phyloP scores from a whole-genome alignment of 768 basidiomycete genomes.

The Hemileccinum impolitum region DNA sequence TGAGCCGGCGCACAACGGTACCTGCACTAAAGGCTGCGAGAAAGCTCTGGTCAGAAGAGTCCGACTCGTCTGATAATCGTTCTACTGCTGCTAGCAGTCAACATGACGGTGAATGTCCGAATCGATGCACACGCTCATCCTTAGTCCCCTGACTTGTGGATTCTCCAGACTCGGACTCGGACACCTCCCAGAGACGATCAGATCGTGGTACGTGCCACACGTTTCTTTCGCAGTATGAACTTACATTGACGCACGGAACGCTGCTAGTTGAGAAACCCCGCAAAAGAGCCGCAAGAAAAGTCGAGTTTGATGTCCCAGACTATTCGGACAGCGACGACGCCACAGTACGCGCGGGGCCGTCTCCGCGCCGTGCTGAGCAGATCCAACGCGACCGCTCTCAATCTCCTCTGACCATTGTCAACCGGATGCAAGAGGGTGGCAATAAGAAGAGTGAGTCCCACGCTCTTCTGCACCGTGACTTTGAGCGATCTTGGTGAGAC shows the following conservation, averaged over 20 bases:
- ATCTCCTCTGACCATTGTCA: not conserved
- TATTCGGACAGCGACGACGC: conserved; percentile 14
- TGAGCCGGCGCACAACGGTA: not conserved
- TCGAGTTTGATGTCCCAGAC: conserved; percentile 12
- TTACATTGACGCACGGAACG: not conserved
- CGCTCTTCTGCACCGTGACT: not conserved
- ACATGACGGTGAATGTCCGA: conserved; percentile 11
- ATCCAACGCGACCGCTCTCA: not conserved
- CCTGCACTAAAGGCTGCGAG: conserved; percentile 14
- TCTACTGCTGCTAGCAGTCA: not conserved
- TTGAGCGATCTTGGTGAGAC: not conserved
- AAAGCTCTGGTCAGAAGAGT: conserved; percentile 1
- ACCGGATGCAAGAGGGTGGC: conserved; percentile 1
- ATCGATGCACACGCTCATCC: not conserved
- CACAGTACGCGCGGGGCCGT: conserved; percentile 9
- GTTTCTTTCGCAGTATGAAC: not conserved
- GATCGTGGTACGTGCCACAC: not conserved
- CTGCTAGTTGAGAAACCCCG: conserved; percentile 3
- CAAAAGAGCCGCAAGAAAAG: conserved; percentile 1
- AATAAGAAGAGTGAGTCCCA: conserved; percentile 7
- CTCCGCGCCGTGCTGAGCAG: conserved; percentile 4
- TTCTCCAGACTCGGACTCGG: conserved; percentile 18
- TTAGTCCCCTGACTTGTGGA: not conserved
- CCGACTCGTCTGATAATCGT: conserved; percentile 9
- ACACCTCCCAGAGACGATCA: not conserved